A percentile compares a stretch with the other conserved stretches of the same genome.
These are phyloP conservation scores for Ogataea pilisensis DNA, from an alignment of 805 yeast genomes.

Conservation along the genomic window DNA sequence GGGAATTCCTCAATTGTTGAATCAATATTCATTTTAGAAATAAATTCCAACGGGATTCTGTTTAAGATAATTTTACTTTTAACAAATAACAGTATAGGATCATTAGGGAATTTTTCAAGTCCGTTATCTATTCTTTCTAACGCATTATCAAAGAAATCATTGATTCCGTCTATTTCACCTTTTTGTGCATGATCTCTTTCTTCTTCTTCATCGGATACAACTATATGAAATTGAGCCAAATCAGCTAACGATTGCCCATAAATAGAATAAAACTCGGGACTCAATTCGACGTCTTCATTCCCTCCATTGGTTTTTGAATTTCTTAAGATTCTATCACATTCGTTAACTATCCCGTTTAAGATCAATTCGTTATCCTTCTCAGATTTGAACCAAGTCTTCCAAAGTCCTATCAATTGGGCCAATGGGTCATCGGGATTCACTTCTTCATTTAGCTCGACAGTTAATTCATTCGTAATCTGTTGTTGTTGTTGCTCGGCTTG, in stretches of 20 bases:
- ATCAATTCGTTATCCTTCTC: conserved; percentile 60
- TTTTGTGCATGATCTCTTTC: conserved; percentile 21
- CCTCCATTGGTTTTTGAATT: conserved; percentile 31
- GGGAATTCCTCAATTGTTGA: conserved; percentile 34
- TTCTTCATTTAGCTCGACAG: conserved; percentile 66
- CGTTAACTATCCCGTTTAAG: conserved; percentile 84
- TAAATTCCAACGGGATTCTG: conserved; percentile 54
- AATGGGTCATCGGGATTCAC: conserved; percentile 75
- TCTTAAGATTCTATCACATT: conserved; percentile 77
- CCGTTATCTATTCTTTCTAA: conserved; percentile 66
- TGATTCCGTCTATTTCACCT: conserved; percentile 31
- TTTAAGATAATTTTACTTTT: conserved; percentile 52
- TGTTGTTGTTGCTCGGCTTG: conserved; percentile 16
- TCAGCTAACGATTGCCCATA: conserved; percentile 72
- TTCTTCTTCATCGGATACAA: conserved; percentile 17
- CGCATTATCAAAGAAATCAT: conserved; percentile 65
- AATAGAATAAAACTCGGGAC: conserved; percentile 60
- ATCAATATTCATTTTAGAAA: conserved; percentile 45
- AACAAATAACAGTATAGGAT: conserved; percentile 45
- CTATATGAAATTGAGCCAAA: conserved; percentile 49
- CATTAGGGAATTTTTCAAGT: conserved; percentile 42
- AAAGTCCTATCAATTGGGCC: conserved; percentile 70
- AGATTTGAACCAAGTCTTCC: conserved; percentile 56
- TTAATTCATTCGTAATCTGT: conserved; percentile 34
- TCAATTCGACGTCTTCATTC: conserved; percentile 30